Percentiles rank a stretch among this genome's conserved stretches.
Evolutionary conservation across 179 eudicot species (phyloP).

Genomic region (Heliamphora pulchella): DNA sequence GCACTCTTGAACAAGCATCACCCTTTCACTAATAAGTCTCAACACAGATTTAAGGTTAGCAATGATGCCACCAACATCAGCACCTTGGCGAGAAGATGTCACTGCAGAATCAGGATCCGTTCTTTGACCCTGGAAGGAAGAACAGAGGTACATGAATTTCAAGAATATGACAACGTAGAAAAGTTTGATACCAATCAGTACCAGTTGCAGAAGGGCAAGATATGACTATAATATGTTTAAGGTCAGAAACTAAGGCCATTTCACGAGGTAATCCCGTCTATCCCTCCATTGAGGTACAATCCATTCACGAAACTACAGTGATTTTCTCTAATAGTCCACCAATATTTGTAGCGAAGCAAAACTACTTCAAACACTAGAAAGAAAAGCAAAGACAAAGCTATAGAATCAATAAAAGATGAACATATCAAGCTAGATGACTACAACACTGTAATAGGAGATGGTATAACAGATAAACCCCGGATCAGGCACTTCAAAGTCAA

Average conservation of each 20-base stretch:
- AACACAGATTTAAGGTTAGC: slow-evolving; percentile 72
- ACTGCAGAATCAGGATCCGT: slow-evolving; percentile 79
- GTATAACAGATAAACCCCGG: neutral
- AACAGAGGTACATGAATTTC: slow-evolving; percentile 1
- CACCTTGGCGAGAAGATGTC: slow-evolving; percentile 84
- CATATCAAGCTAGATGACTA: neutral
- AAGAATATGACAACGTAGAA: neutral
- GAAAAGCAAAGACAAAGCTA: neutral
- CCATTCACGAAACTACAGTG: neutral
- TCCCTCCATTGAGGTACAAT: no score
- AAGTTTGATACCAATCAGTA: neutral
- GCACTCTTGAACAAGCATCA: slow-evolving; percentile 79
- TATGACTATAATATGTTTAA: neutral
- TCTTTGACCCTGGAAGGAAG: slow-evolving; percentile 60
- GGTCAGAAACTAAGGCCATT: neutral
- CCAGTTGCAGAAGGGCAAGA: neutral
- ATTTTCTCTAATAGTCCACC: neutral
- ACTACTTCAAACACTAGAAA: neutral
- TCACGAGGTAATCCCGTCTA: no score
- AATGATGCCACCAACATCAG: slow-evolving; percentile 71
- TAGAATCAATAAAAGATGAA: neutral
- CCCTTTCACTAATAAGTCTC: slow-evolving; percentile 81
- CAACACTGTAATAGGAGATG: neutral
- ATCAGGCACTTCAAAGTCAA: neutral
- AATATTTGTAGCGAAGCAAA: neutral